phyloP scores from a whole-genome alignment of 805 yeast species.

The Ogataea henricii region DNA sequence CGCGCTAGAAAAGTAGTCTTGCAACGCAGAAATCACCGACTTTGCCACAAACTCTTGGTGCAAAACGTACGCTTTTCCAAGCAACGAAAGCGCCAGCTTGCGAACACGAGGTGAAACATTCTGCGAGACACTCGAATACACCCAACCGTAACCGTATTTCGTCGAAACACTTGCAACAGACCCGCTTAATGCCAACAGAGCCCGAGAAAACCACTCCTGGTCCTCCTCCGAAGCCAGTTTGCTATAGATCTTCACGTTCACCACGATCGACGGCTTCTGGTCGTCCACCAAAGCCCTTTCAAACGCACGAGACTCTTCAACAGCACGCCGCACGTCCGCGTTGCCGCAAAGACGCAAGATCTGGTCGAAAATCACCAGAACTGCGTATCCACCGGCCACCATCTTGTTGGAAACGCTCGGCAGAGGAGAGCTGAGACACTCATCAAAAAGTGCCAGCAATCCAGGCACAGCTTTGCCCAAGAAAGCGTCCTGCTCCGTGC shows the following conservation, averaged over 20 bases:
- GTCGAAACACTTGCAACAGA: slow-evolving; percentile 17
- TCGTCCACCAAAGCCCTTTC: slow-evolving; percentile 39
- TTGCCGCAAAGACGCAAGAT: slow-evolving; percentile 20
- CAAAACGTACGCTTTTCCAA: slow-evolving; percentile 36
- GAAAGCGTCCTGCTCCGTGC: slow-evolving; percentile 19
- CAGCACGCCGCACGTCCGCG: slow-evolving; percentile 26
- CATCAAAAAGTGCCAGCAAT: slow-evolving; percentile 39
- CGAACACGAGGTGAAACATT: slow-evolving; percentile 39
- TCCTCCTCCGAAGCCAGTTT: slow-evolving; percentile 50
- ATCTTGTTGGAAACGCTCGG: slow-evolving; percentile 54
- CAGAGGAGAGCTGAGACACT: slow-evolving; percentile 53
- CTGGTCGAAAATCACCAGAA: slow-evolving; percentile 28
- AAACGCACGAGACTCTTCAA: slow-evolving; percentile 34
- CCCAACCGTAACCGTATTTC: slow-evolving; percentile 48
- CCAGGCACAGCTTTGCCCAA: slow-evolving; percentile 27
- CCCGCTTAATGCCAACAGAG: slow-evolving; percentile 40
- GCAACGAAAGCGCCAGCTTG: slow-evolving; percentile 34
- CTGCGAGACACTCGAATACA: slow-evolving; percentile 48
- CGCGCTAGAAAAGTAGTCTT: slow-evolving; percentile 27
- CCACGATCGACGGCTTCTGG: slow-evolving; percentile 50
- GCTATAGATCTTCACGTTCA: slow-evolving; percentile 48
- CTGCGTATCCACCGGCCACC: slow-evolving; percentile 56
- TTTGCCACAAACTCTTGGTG: slow-evolving; percentile 44
- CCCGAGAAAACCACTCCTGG: slow-evolving; percentile 52
- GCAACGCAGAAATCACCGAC: slow-evolving; percentile 46